phyloP scores from a whole-genome alignment of 352 stramenopile genomes.

The Globisporangium carolinianum region DNA sequence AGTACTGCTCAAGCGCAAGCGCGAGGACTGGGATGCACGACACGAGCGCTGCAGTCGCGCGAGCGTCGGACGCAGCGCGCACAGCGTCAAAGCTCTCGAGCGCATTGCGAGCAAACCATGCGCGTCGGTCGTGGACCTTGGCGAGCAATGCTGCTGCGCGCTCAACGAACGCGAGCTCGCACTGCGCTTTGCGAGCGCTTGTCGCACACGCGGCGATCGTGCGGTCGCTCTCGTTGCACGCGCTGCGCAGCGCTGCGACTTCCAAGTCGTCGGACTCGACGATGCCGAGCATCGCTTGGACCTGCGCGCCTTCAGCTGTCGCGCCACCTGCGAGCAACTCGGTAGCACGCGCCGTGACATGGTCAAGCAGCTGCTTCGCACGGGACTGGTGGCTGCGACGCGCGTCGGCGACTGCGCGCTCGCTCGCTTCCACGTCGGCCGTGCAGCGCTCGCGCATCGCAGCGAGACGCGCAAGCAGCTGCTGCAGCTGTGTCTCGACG shows the following conservation, averaged over 20 bases:
- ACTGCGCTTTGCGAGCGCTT: conserved; percentile 17
- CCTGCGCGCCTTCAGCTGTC: conserved; percentile 23
- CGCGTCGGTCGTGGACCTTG: conserved; percentile 18
- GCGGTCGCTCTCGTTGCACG: conserved; percentile 9
- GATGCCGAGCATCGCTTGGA: conserved; percentile 27
- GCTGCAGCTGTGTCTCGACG: conserved; percentile 18
- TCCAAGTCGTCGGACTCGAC: conserved; percentile 28
- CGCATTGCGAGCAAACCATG: conserved; percentile 10
- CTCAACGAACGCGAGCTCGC: conserved; percentile 25
- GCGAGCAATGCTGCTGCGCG: conserved; percentile 22
- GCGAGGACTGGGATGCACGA: conserved; percentile 42
- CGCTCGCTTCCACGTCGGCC: conserved; percentile 17
- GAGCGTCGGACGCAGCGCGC: conserved; percentile 16
- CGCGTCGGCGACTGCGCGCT: conserved; percentile 17
- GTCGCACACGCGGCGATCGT: conserved; percentile 25
- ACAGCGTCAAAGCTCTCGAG: conserved; percentile 20
- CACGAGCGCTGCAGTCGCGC: conserved; percentile 27
- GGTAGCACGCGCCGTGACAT: conserved; percentile 16
- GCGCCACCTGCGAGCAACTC: conserved; percentile 23
- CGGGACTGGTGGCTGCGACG: conserved; percentile 6
- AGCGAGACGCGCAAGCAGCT: conserved; percentile 18
- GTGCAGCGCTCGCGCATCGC: conserved; percentile 12
- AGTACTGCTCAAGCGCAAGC: conserved; percentile 31
- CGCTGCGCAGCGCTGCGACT: conserved; percentile 20
- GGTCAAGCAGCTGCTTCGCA: conserved; percentile 24